Base-by-base conservation (phyloP, 768 basidiomycete genomes). In the Mycena amicta region DNA sequence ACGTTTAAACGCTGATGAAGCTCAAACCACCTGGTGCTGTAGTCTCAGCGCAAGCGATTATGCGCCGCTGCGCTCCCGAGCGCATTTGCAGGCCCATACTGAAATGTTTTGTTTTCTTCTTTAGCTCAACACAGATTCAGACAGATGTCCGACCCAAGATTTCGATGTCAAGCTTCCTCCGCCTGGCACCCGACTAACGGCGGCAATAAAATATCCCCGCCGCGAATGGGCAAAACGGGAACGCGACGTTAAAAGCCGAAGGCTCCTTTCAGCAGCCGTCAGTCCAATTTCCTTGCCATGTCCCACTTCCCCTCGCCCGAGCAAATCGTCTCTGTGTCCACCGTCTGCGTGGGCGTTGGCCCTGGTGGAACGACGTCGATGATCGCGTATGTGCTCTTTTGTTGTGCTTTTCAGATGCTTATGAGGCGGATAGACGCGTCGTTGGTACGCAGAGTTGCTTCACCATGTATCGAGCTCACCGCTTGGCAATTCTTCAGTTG, bases 301-400 rank as follows among this genome's bases (percentile, higher is more conserved):
- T 70, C 76, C 30, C 70, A 71, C 53, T 64, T 74, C 57, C 73
- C 72, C 22, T 64, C 74, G 40, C 64, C 68, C 23, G 85, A 73
- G 41, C 80, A 80, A 55, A 77, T 85, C 61, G 70, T 88, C 41
- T 80, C 85, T 5, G 70, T 92, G 41, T 83, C 88, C 16, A 90
- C 85, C 62, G 75, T 78, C 51, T 85, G 84, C 61, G 87, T 92
- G n/a, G 91, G 91, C 13, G 87, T 89, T 33, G 90, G 90, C 27
- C 86, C 88, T 18, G 90, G 90, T 3, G 91, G 91, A 5, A 87
- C 87, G 16, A 93, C 91, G 2, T 83, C 86, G 37, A 89, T 93
- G 86, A 77, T 93, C 31, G 91, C 90, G 91, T 92, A 75, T 61
- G 87, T 80, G 31, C 52, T 53, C 29, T 54, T 25, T 33, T 51